These are phyloP conservation scores for Dillenia turbinata DNA, from an alignment of 164 flowering plant genomes.

Conservation along the genomic window DNA sequence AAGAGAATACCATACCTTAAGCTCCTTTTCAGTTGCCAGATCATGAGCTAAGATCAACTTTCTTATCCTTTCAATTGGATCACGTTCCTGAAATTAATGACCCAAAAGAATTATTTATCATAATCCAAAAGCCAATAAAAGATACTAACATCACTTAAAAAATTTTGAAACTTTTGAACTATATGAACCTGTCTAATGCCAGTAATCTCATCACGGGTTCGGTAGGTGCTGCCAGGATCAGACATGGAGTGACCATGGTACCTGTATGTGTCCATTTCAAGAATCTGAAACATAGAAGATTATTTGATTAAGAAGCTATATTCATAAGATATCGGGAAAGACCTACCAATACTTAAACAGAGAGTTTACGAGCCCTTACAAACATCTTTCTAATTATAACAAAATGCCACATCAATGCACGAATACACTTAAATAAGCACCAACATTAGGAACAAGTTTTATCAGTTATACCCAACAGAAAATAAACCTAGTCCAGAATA, in stretches of 20 bases:
- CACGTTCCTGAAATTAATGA: conserved; percentile 69
- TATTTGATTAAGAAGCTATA: not conserved
- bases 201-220: conserved; percentile 89
- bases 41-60: conserved; percentile 77
- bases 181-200: conserved; percentile 84
- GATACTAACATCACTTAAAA: not conserved
- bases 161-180: not conserved
- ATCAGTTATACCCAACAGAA: too few relatives aligned
- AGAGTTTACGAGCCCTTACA: too few relatives aligned
- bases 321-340: not conserved
- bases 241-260: conserved; percentile 99
- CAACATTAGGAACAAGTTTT: too few relatives aligned
- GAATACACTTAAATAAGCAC: too few relatives aligned
- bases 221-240: conserved; percentile 97
- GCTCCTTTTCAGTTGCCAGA: conserved; percentile 80
- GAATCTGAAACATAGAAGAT: conserved; percentile 53
- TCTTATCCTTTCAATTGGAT: conserved; percentile 87
- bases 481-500: too few relatives aligned
- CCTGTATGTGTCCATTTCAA: conserved; percentile 99
- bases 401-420: too few relatives aligned
- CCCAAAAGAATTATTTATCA: not conserved
- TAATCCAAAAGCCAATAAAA: not conserved
- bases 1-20: conserved; percentile 53
- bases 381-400: too few relatives aligned
- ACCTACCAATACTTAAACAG: too few relatives aligned